Percentiles rank a stretch among this genome's conserved stretches.
Conservation (phyloP, 2,329 filamentous ascomycete species). For the Pseudodiploospora longispora region DNA sequence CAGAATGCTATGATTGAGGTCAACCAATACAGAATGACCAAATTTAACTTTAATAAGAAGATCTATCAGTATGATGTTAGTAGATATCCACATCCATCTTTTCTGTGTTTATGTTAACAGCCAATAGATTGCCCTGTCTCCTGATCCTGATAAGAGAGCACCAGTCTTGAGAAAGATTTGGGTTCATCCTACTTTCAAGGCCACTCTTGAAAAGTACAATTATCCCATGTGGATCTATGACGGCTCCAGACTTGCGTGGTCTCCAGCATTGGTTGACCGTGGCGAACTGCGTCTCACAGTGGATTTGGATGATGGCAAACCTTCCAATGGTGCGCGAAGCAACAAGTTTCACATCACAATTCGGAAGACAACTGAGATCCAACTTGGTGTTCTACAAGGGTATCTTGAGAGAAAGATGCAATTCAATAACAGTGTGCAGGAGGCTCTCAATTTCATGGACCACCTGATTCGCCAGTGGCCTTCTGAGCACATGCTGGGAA, state of each 20-base stretch:
- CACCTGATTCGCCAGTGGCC: slow-evolving; percentile 80
- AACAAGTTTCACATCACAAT: slow-evolving; percentile 55
- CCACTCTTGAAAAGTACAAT: slow-evolving; percentile 39
- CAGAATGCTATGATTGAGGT: slow-evolving; percentile 48
- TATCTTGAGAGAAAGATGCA: slow-evolving; percentile 56
- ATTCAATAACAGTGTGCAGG: slow-evolving; percentile 61
- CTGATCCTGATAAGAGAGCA: slow-evolving; percentile 50
- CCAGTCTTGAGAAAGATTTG: slow-evolving; percentile 69
- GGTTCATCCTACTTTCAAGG: slow-evolving; percentile 54
- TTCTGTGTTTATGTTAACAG: not conserved
- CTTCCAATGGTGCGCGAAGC: slow-evolving; percentile 23
- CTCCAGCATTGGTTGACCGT: slow-evolving; percentile 31
- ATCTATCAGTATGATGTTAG: slow-evolving; percentile 83
- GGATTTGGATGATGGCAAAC: slow-evolving; percentile 63
- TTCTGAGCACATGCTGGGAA: slow-evolving; percentile 54
- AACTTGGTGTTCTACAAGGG: slow-evolving; percentile 54
- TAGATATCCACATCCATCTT: slow-evolving; percentile 12
- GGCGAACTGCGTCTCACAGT: slow-evolving; percentile 51
- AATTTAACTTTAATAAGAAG: slow-evolving; percentile 46
- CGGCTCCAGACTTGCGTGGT: slow-evolving; percentile 80
- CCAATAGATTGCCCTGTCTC: slow-evolving; percentile 55
- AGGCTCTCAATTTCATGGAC: slow-evolving; percentile 84
- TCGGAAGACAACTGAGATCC: slow-evolving; percentile 56
- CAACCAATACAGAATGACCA: slow-evolving; percentile 67
- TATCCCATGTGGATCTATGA: slow-evolving; percentile 62